Evolutionary conservation across 306 rosid genomes (phyloP).

Genomic region (Datisca glomerata): DNA sequence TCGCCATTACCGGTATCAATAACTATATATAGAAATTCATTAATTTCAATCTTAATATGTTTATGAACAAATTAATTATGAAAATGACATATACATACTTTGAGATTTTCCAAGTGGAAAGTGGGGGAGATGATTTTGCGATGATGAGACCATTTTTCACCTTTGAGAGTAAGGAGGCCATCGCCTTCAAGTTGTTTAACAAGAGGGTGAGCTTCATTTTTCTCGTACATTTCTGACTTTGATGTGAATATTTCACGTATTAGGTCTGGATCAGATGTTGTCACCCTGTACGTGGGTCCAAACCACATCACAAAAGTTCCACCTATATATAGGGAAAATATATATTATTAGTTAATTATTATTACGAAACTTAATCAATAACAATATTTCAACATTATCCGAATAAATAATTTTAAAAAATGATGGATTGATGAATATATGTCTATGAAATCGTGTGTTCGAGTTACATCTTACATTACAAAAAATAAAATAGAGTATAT

Average conservation of each 20-base stretch:
- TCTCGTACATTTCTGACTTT: conserved; percentile 79
- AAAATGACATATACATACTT: conserved; percentile 21
- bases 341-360: too few species aligned
- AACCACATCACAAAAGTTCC: conserved; percentile 92
- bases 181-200: conserved; percentile 95
- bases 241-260: conserved; percentile 84
- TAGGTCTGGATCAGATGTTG: conserved; percentile 86
- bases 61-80: too few species aligned
- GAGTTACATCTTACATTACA: too few species aligned
- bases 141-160: conserved; percentile 95
- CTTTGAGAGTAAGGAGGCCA: conserved; percentile 92
- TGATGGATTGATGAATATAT: too few species aligned
- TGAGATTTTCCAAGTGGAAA: conserved; percentile 97
- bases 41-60: too few species aligned
- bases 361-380: too few species aligned
- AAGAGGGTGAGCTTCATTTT: conserved; percentile 93
- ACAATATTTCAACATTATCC: too few species aligned
- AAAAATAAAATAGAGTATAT: too few species aligned
- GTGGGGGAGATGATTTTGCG: conserved; percentile 81
- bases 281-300: conserved; percentile 76
- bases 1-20: conserved; percentile 78
- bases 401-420: too few species aligned
- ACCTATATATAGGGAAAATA: too few species aligned
- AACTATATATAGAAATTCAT: conserved; percentile 32
- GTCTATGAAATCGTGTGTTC: too few species aligned